Conservation (phyloP, 768 basidiomycete genomes). For the Vararia minispora region DNA sequence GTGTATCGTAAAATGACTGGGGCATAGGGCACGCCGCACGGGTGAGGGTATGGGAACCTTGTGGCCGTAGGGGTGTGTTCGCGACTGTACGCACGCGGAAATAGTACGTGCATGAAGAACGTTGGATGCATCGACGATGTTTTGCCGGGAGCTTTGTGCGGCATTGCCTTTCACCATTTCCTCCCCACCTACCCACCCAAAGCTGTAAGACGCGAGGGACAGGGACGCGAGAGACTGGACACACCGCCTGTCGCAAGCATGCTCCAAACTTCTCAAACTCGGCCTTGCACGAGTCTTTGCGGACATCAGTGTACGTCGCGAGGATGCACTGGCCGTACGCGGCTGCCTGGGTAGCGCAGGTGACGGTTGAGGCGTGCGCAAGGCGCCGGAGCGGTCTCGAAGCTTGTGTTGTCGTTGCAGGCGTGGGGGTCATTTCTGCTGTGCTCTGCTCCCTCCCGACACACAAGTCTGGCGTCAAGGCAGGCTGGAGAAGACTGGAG, state of each 20-base stretch:
- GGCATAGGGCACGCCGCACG: too few species aligned
- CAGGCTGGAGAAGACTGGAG: too few species aligned
- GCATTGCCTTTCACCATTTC: slow-evolving; percentile 45
- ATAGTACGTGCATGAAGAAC: slow-evolving; percentile 15
- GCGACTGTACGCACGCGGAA: background rate
- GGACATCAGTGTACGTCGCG: slow-evolving; percentile 72
- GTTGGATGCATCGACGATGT: background rate
- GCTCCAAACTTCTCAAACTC: slow-evolving; percentile 79
- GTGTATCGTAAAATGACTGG: too few species aligned
- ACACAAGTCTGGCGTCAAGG: too few species aligned
- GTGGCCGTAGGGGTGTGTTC: too few species aligned
- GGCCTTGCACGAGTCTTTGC: slow-evolving; percentile 69
- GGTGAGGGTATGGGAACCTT: too few species aligned
- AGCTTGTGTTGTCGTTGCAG: slow-evolving; percentile 21
- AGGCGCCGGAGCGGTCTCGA: slow-evolving; percentile 47
- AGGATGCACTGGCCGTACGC: slow-evolving; percentile 86
- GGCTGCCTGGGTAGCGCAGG: slow-evolving; percentile 61
- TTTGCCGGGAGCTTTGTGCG: background rate
- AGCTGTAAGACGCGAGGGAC: background rate
- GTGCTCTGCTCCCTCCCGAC: too few species aligned
- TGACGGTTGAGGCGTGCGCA: slow-evolving; percentile 61
- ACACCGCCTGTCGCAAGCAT: slow-evolving; percentile 72
- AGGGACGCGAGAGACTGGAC: slow-evolving; percentile 16
- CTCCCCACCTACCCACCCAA: slow-evolving; percentile 35
- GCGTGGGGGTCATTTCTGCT: slow-evolving; percentile 11